phyloP scores from a whole-genome alignment of 768 basidiomycete genomes.

The Podaxis sp. region DNA sequence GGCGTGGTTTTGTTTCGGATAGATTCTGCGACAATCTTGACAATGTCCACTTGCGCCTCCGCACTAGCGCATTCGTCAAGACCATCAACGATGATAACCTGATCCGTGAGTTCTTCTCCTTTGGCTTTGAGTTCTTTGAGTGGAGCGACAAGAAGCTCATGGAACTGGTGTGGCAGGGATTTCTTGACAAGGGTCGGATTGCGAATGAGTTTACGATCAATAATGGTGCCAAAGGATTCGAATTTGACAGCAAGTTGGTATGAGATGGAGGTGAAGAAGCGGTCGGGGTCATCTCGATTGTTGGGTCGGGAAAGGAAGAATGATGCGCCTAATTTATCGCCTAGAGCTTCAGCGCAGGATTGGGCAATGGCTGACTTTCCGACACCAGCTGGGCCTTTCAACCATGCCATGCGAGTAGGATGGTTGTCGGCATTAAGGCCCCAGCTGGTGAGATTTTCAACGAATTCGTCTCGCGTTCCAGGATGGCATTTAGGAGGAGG shows the following conservation, averaged over 20 bases:
- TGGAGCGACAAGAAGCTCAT: background rate
- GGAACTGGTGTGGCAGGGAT: background rate
- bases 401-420: background rate
- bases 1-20: background rate
- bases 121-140: background rate
- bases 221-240: no score
- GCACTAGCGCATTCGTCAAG: background rate
- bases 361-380: background rate
- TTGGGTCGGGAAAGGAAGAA: slow-evolving; percentile 1
- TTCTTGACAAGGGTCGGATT: background rate
- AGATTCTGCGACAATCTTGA: slow-evolving; percentile 5
- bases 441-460: background rate
- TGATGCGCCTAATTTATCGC: background rate
- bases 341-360: background rate
- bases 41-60: background rate
- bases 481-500: slow-evolving; percentile 3
- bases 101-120: background rate
- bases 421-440: background rate
- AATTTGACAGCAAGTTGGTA: background rate
- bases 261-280: background rate
- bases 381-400: background rate
- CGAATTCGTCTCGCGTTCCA: background rate
- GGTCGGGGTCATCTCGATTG: background rate
- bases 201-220: no score
- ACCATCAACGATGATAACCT: background rate